Percentiles rank a stretch among this genome's conserved stretches.
Evolutionary conservation across 805 yeast genomes (phyloP).

Genomic region (Metschnikowia cerradonensis): DNA sequence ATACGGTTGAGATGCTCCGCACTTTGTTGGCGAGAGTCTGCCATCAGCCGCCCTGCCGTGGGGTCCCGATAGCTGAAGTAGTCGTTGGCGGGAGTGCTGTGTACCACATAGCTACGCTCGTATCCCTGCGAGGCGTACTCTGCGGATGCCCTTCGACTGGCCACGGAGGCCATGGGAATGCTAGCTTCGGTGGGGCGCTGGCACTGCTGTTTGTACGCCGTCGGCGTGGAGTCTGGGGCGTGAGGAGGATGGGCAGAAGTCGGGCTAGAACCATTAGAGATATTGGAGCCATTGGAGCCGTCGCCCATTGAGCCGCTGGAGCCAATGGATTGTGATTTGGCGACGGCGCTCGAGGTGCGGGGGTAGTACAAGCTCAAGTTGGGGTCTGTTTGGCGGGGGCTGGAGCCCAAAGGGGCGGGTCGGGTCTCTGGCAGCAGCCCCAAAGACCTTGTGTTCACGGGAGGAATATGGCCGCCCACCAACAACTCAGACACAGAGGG

Average conservation of each 20-base stretch:
- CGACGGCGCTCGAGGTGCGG: neutral
- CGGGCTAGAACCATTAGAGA: conserved; percentile 1
- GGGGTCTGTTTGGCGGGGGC: conserved; percentile 9
- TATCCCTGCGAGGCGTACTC: neutral
- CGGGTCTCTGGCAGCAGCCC: neutral
- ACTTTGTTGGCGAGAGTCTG: conserved; percentile 1
- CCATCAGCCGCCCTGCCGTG: conserved; percentile 2
- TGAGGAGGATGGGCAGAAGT: neutral
- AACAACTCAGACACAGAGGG: conserved; percentile 20
- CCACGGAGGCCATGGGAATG: neutral
- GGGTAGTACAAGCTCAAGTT: neutral
- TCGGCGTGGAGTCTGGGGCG: neutral
- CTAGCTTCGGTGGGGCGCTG: neutral
- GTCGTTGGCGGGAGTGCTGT: conserved; percentile 3
- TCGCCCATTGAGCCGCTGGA: neutral
- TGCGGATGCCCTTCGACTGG: neutral
- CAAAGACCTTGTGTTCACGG: neutral
- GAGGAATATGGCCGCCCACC: conserved; percentile 17
- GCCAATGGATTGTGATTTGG: neutral
- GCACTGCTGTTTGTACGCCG: neutral
- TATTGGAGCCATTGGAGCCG: neutral
- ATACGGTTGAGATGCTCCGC: conserved; percentile 5
- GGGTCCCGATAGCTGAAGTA: conserved; percentile 11
- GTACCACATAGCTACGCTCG: conserved; percentile 2
- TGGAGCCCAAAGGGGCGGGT: conserved; percentile 5